Evolutionary conservation across 83 land plant species (phyloP).

Genomic region (Picea abies): DNA sequence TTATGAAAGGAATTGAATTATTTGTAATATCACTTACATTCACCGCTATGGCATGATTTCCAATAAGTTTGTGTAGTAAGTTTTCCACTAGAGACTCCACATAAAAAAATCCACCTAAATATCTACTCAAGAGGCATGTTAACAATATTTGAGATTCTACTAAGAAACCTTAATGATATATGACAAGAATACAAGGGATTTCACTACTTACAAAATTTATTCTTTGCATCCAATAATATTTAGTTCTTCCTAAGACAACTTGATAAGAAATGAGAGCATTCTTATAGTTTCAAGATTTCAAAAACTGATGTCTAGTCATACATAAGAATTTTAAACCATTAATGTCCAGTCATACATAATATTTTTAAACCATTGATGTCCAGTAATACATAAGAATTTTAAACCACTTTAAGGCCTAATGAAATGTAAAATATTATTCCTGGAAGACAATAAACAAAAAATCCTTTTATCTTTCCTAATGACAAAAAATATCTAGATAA

Average conservation of each 20-base stretch:
- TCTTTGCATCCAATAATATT: not conserved
- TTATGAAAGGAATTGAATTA: conserved; percentile 56
- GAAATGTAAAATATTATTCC: no score
- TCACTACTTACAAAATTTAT: no score
- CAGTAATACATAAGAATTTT: no score
- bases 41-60: conserved; percentile 83
- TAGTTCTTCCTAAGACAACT: not conserved
- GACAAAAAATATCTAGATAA: no score
- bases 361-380: no score
- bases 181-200: no score
- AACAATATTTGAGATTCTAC: not conserved
- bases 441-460: no score
- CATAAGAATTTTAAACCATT: no score
- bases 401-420: no score
- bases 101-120: conserved; percentile 89
- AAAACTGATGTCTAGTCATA: not conserved
- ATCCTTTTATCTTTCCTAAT: no score
- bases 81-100: conserved; percentile 88
- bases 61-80: conserved; percentile 79
- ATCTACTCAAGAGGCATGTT: conserved; percentile 43
- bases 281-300: not conserved
- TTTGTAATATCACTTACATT: conserved; percentile 90
- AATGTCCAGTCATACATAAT: no score
- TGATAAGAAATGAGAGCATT: not conserved
- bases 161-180: not conserved